phyloP scores from a whole-genome alignment of 306 rosid genomes.

The Lathyrus oleraceus region DNA sequence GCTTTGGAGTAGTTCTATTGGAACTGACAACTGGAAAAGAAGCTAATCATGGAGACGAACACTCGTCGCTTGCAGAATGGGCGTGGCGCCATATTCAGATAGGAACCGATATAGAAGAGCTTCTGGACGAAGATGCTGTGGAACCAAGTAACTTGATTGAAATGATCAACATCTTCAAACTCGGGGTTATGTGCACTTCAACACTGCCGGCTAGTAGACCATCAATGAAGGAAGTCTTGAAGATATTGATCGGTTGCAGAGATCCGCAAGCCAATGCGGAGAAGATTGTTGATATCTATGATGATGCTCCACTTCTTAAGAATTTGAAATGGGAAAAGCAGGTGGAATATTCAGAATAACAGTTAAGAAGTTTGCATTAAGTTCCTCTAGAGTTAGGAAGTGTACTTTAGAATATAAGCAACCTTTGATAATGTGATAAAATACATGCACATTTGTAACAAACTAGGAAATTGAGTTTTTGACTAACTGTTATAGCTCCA shows the following conservation, averaged over 20 bases:
- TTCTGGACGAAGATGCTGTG: constrained; percentile 30
- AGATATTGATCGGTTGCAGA: constrained; percentile 14
- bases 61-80: constrained; percentile 42
- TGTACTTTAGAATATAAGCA: not conserved
- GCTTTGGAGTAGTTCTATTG: constrained; percentile 69
- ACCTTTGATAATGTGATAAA: not conserved
- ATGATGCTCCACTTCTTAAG: constrained; percentile 42
- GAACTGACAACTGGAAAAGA: constrained; percentile 44
- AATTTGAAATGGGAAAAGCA: constrained; percentile 18
- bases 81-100: constrained; percentile 39
- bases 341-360: constrained; percentile 9
- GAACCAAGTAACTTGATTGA: constrained; percentile 32
- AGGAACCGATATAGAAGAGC: constrained; percentile 39
- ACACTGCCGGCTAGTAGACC: constrained; percentile 41
- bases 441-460: constrained; percentile 1
- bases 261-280: constrained; percentile 31
- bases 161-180: constrained; percentile 41
- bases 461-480: not conserved
- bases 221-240: constrained; percentile 41
- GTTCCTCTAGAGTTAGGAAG: not conserved
- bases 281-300: constrained; percentile 26
- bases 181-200: constrained; percentile 42
- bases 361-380: not conserved
- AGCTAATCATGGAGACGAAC: constrained; percentile 39
- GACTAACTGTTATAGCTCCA: not conserved